These are phyloP conservation scores for Stephania cephalantha DNA, from an alignment of 164 flowering plant genomes.

Conservation along the genomic window DNA sequence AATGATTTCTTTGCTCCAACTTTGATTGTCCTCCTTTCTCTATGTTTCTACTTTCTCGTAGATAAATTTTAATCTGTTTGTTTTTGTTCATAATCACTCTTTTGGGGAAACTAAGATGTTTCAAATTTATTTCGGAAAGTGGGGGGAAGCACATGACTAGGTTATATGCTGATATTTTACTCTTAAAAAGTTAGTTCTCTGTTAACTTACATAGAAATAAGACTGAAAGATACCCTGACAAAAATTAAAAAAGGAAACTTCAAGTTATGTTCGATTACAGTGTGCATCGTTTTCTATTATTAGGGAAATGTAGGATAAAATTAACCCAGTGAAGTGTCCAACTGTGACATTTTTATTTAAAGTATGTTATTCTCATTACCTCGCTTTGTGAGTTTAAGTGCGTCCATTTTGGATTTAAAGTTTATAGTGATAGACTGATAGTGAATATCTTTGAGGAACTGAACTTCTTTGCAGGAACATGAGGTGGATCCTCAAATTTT, in stretches of 20 bases:
- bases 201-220: neutral
- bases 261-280: no score
- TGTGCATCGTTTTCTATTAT: neutral
- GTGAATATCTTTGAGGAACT: constrained; percentile 3
- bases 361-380: neutral
- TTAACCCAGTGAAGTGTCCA: neutral
- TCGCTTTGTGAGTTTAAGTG: neutral
- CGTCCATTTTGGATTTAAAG: neutral
- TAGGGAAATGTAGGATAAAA: neutral
- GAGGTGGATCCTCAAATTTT: constrained; percentile 7
- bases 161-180: neutral
- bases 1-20: neutral
- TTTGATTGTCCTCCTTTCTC: neutral
- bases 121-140: neutral
- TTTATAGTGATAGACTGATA: neutral
- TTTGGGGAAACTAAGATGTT: neutral
- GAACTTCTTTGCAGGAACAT: constrained; percentile 5
- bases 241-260: no score
- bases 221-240: no score
- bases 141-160: neutral
- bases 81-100: neutral
- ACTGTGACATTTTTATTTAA: neutral
- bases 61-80: neutral
- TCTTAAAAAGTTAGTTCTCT: neutral
- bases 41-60: no score